Conservation (phyloP, 2,329 filamentous ascomycete genomes). For the Hypomyces perniciosus region DNA sequence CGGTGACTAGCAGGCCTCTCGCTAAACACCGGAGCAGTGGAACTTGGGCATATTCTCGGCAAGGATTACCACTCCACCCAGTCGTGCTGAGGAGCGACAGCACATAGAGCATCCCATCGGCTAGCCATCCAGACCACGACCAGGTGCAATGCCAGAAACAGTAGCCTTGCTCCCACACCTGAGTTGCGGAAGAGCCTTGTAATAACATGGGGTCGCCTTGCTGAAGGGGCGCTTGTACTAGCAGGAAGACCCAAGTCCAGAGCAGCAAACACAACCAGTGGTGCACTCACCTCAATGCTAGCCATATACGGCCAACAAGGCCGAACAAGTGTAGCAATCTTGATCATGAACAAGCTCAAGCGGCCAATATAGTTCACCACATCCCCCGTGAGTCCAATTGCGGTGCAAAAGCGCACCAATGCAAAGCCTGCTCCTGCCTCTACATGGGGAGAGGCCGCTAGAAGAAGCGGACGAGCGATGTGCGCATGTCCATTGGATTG, state of each 20-base stretch:
- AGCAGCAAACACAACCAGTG: constrained; percentile 62
- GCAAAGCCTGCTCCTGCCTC: constrained; percentile 30
- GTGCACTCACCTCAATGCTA: constrained; percentile 58
- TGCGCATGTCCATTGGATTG: constrained; percentile 11
- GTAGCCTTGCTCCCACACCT: constrained; percentile 25
- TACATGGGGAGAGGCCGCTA: constrained; percentile 41
- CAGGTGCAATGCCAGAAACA: constrained; percentile 30
- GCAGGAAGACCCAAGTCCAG: constrained; percentile 51
- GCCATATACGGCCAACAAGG: constrained; percentile 68
- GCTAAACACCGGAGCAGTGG: background rate
- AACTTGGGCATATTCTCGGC: background rate
- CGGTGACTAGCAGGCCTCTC: too few species aligned
- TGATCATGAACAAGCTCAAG: constrained; percentile 59
- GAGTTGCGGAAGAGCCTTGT: constrained; percentile 18
- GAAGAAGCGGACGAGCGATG: constrained; percentile 37
- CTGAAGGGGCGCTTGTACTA: background rate
- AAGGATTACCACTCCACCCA: constrained; percentile 25
- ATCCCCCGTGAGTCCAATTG: constrained; percentile 24
- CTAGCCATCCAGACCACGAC: constrained; percentile 29
- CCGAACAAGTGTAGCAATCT: constrained; percentile 58
- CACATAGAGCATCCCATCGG: constrained; percentile 30
- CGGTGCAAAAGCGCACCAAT: constrained; percentile 25
- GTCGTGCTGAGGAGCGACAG: constrained; percentile 19
- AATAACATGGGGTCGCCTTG: constrained; percentile 14
- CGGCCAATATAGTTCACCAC: constrained; percentile 36